These are phyloP conservation scores for Tricholoma terreum DNA, from an alignment of 768 basidiomycete genomes.

Conservation along the genomic window DNA sequence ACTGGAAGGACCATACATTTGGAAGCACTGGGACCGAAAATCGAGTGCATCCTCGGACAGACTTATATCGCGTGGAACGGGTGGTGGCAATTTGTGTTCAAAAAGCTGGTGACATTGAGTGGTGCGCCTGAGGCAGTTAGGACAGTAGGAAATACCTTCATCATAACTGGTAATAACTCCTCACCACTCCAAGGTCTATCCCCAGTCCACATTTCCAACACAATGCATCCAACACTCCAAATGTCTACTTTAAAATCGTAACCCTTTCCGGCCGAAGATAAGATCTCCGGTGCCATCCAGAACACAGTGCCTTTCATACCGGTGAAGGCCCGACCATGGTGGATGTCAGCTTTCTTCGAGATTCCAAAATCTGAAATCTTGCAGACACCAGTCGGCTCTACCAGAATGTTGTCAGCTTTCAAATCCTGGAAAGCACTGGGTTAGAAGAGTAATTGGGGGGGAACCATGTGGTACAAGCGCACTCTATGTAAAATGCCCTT, in stretches of 20 bases:
- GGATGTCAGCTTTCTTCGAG: conserved; percentile 80
- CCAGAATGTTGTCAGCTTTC: conserved; percentile 93
- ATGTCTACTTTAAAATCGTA: conserved; percentile 96
- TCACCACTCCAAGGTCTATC: conserved; percentile 81
- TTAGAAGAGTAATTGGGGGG: background rate
- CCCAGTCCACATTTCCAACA: conserved; percentile 97
- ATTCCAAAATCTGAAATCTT: conserved; percentile 98
- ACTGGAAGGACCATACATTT: conserved; percentile 45
- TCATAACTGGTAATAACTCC: conserved; percentile 72
- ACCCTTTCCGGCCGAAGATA: conserved; percentile 60
- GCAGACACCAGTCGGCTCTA: conserved; percentile 80
- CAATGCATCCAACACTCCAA: conserved; percentile 92
- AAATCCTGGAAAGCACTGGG: conserved; percentile 55
- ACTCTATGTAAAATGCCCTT: conserved; percentile 85
- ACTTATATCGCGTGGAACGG: conserved; percentile 65
- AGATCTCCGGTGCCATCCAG: conserved; percentile 95
- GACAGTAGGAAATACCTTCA: conserved; percentile 52
- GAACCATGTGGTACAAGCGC: conserved; percentile 13
- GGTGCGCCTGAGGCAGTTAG: background rate
- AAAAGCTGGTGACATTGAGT: conserved; percentile 47
- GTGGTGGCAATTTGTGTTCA: conserved; percentile 64
- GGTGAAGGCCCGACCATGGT: conserved; percentile 58
- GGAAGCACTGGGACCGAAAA: conserved; percentile 77
- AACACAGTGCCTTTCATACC: conserved; percentile 88
- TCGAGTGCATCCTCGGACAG: conserved; percentile 63